Conservation (phyloP, 2,329 filamentous ascomycete genomes). For the Fusarium clavum region DNA sequence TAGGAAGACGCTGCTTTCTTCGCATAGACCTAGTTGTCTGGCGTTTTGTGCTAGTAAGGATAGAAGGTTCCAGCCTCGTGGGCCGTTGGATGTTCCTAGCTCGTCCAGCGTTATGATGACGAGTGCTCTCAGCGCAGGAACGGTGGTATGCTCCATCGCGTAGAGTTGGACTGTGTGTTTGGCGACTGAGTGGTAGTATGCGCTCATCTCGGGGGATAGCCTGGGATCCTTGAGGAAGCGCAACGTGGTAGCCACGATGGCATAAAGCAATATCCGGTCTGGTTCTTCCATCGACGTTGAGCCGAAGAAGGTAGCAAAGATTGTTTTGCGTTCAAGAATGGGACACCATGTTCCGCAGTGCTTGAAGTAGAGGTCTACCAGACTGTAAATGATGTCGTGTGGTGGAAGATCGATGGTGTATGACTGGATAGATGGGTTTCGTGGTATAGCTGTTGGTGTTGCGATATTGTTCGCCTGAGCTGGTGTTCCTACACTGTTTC, state of each 20-base stretch:
- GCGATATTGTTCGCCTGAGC: neutral
- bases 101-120: slow-evolving; percentile 58
- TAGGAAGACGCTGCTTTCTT: slow-evolving; percentile 55
- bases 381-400: slow-evolving; percentile 68
- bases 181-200: slow-evolving; percentile 55
- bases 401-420: slow-evolving; percentile 65
- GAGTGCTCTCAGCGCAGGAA: slow-evolving; percentile 54
- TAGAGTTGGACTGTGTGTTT: slow-evolving; percentile 56
- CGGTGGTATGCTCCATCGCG: slow-evolving; percentile 56
- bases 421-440: slow-evolving; percentile 48
- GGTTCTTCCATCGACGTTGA: slow-evolving; percentile 54
- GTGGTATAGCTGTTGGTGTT: slow-evolving; percentile 21
- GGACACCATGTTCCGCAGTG: slow-evolving; percentile 71
- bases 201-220: slow-evolving; percentile 52
- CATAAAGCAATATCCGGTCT: slow-evolving; percentile 56
- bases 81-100: slow-evolving; percentile 57
- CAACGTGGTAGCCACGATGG: slow-evolving; percentile 58
- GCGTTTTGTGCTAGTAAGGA: slow-evolving; percentile 55
- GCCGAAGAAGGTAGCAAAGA: slow-evolving; percentile 55
- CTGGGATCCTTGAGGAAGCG: slow-evolving; percentile 56
- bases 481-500: slow-evolving; percentile 1
- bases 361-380: slow-evolving; percentile 72
- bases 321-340: slow-evolving; percentile 58
- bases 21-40: slow-evolving; percentile 54
- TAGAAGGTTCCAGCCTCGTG: slow-evolving; percentile 57